These are phyloP conservation scores for Warburgia ugandensis DNA, from an alignment of 164 flowering plant genomes.

Conservation along the genomic window DNA sequence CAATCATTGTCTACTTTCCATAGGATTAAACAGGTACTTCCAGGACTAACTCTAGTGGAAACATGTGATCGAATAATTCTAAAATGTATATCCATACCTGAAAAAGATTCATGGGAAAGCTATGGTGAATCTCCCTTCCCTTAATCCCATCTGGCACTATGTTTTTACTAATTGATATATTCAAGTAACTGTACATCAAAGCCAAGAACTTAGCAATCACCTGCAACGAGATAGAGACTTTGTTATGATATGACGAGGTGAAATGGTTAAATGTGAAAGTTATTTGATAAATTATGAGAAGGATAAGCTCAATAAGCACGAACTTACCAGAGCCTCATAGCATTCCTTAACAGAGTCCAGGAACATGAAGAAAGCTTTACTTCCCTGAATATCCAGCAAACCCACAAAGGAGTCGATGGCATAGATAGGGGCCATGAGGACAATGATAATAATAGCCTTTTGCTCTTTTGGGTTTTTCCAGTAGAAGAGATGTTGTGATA, in stretches of 20 bases:
- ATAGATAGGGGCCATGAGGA: conserved; percentile 90
- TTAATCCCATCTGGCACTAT: conserved; percentile 88
- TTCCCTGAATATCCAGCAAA: conserved; percentile 66
- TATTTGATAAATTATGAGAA: not conserved
- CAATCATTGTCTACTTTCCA: too few relatives aligned
- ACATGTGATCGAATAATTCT: not conserved
- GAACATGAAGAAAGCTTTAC: conserved; percentile 76
- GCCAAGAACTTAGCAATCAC: conserved; percentile 95
- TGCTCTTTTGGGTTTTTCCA: conserved; percentile 99
- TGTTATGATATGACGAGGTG: not conserved
- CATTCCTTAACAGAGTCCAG: conserved; percentile 87
- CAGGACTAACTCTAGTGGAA: not conserved
- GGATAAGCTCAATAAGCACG: not conserved
- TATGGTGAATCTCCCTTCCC: conserved; percentile 89
- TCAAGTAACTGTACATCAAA: conserved; percentile 83
- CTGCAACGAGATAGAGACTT: conserved; percentile 29
- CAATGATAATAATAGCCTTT: conserved; percentile 78
- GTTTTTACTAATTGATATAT: conserved; percentile 71
- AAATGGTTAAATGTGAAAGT: not conserved
- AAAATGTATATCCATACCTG: conserved; percentile 37
- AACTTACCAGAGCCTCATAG: conserved; percentile 83
- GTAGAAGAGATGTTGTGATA: conserved; percentile 85
- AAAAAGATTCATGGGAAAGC: conserved; percentile 90
- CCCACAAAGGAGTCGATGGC: conserved; percentile 78
- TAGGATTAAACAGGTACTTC: too few relatives aligned